phyloP scores from a whole-genome alignment of 2,329 filamentous ascomycete species.

The Xylariaceae sp. region DNA sequence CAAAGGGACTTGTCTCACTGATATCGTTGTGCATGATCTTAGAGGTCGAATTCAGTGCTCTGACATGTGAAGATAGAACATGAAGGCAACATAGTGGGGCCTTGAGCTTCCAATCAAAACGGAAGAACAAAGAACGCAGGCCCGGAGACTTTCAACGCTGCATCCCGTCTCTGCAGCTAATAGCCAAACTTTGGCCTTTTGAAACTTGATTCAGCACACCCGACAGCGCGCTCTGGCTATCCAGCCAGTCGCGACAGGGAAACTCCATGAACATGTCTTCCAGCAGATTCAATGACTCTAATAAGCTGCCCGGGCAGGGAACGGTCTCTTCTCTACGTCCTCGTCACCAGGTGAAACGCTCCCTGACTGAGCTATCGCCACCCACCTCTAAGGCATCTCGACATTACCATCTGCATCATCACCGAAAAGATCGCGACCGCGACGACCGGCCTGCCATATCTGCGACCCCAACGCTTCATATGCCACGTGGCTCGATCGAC shows the following conservation, averaged over 20 bases:
- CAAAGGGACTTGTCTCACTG: no score
- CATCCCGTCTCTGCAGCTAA: no score
- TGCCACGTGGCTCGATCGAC: constrained; percentile 39
- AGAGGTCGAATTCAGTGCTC: not conserved
- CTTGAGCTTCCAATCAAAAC: not conserved
- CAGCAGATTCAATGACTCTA: constrained; percentile 26
- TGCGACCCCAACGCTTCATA: constrained; percentile 24
- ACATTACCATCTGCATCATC: constrained; percentile 34
- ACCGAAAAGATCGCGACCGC: constrained; percentile 30
- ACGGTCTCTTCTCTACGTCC: constrained; percentile 32
- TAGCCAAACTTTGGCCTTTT: no score
- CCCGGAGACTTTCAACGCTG: no score
- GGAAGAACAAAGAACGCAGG: no score
- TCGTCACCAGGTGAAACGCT: constrained; percentile 52
- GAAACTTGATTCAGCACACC: not conserved
- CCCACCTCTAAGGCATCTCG: constrained; percentile 32
- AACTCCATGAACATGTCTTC: constrained; percentile 25
- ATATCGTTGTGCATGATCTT: no score
- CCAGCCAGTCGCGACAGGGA: constrained; percentile 8
- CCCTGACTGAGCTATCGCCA: constrained; percentile 50
- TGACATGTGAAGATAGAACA: constrained; percentile 18
- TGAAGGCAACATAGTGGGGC: constrained; percentile 12
- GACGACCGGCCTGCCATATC: constrained; percentile 26
- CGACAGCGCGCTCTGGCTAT: not conserved
- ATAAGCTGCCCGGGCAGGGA: constrained; percentile 21